phyloP scores from a whole-genome alignment of 495 filamentous ascomycete genomes.

The Penicillium flavigenum region DNA sequence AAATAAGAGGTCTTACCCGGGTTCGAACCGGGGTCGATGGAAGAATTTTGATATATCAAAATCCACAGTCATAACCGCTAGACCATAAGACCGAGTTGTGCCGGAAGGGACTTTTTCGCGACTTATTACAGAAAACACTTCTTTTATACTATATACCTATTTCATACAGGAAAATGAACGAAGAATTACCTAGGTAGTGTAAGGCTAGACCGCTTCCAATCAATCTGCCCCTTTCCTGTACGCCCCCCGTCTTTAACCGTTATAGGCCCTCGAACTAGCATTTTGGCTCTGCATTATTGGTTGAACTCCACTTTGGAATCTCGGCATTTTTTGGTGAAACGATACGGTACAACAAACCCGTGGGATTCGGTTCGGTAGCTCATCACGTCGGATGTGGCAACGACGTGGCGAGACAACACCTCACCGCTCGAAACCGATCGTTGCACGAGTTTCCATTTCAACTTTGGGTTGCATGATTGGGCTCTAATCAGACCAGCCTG shows the following conservation, averaged over 20 bases:
- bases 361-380: not conserved
- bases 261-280: not conserved
- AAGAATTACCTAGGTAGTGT: no score
- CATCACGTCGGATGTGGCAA: not conserved
- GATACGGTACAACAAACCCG: no score
- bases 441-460: conserved; percentile 11
- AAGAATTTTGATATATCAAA: no score
- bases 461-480: conserved; percentile 24
- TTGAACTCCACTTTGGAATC: not conserved
- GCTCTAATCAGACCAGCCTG: conserved; percentile 8
- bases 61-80: no score
- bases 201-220: not conserved
- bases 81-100: no score
- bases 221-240: not conserved
- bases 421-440: conserved; percentile 9
- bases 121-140: no score
- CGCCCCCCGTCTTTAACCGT: not conserved
- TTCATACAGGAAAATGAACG: no score
- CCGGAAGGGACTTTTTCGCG: no score
- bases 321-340: not conserved
- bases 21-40: no score
- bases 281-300: conserved; percentile 2
- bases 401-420: conserved; percentile 10
- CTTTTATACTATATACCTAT: no score
- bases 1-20: no score